These are phyloP conservation scores for Blastobotrys capitulatus DNA, from an alignment of 1,139 yeast species.

Conservation along the genomic window DNA sequence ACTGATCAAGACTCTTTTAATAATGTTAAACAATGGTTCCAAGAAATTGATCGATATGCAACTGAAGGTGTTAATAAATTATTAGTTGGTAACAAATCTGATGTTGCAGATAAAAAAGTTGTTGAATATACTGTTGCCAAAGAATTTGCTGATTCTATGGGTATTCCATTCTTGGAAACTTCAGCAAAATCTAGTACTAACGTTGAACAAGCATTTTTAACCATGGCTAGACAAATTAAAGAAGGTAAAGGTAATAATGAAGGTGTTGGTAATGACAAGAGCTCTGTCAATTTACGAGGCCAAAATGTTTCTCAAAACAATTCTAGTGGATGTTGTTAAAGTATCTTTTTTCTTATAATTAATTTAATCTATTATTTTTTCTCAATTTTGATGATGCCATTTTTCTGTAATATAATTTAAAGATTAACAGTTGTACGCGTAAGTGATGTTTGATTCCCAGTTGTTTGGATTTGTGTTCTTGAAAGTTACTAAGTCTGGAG, in stretches of 20 bases:
- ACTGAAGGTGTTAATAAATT: constrained; percentile 96
- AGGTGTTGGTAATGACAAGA: constrained; percentile 43
- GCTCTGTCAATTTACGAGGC: constrained; percentile 79
- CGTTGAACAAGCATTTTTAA: constrained; percentile 96
- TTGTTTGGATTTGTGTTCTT: too few species aligned
- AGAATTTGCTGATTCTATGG: constrained; percentile 95
- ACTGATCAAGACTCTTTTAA: constrained; percentile 97
- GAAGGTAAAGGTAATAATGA: constrained; percentile 82
- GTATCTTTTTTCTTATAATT: neutral
- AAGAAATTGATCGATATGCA: constrained; percentile 97
- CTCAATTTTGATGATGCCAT: too few species aligned
- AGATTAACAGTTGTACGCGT: too few species aligned
- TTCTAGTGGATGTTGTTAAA: constrained; percentile 67
- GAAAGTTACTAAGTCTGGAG: too few species aligned
- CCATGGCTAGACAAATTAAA: constrained; percentile 98
- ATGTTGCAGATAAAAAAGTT: constrained; percentile 86
- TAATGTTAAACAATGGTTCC: constrained; percentile 98
- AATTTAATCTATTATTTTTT: too few species aligned
- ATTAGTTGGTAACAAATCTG: constrained; percentile 95
- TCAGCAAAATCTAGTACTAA: constrained; percentile 93
- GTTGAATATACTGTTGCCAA: constrained; percentile 96
- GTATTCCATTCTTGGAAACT: constrained; percentile 94
- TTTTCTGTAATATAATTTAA: too few species aligned
- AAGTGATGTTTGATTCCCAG: too few species aligned
- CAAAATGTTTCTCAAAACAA: constrained; percentile 70